phyloP scores from a whole-genome alignment of 164 flowering plant species.

The Saururus chinensis region DNA sequence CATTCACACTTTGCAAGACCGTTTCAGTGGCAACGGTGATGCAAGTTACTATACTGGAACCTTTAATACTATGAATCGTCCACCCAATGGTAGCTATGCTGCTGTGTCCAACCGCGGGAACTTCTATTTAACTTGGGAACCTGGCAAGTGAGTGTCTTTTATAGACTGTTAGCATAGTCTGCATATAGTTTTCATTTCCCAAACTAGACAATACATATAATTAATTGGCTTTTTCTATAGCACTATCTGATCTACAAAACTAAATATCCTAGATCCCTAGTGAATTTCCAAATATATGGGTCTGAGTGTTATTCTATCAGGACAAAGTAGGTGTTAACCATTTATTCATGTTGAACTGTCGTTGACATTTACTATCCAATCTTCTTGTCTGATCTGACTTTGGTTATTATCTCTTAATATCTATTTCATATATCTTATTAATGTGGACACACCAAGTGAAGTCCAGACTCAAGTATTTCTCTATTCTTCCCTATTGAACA shows the following conservation, averaged over 20 bases:
- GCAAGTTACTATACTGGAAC: slow-evolving; percentile 98
- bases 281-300: too few species aligned
- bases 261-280: too few species aligned
- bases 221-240: too few species aligned
- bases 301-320: too few species aligned
- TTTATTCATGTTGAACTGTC: too few species aligned
- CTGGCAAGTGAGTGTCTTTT: slow-evolving; percentile 64
- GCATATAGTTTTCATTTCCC: too few species aligned
- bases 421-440: too few species aligned
- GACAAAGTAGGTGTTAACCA: too few species aligned
- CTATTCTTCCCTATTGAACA: slow-evolving; percentile 16
- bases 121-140: slow-evolving; percentile 94
- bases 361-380: too few species aligned
- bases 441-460: not conserved
- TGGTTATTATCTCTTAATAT: not conserved
- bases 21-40: slow-evolving; percentile 99
- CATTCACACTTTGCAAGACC: slow-evolving; percentile 59
- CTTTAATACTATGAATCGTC: slow-evolving; percentile 85
- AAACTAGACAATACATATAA: too few species aligned
- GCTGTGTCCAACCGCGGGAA: slow-evolving; percentile 99
- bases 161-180: not conserved
- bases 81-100: slow-evolving; percentile 94
- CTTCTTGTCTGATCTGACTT: not conserved
- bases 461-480: not conserved
- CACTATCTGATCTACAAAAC: too few species aligned